Evolutionary conservation across 228 moss, liverwort and hornwort genomes (phyloP), one percentile per base, ranked within the genome.

Genomic region (Sphagnum fallax): DNA sequence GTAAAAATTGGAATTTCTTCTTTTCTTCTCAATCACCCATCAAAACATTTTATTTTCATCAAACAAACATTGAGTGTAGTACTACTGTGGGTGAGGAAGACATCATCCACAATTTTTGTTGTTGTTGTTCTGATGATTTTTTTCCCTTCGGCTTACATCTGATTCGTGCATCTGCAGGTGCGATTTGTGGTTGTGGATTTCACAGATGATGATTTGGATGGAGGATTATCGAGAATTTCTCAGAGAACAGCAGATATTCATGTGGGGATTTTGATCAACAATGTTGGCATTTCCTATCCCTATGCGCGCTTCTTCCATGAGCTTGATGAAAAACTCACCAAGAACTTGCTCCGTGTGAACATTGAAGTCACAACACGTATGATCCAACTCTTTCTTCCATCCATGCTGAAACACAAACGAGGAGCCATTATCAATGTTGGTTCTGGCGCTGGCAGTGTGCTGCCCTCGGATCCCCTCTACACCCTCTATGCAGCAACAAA

Each of bases 231-330:
- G 5, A 80, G 76, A 66, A 91, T 91, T 9, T 74, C 76, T 1
- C 73, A 79, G 68, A 76, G 65, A 53, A 83, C 84, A 0, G 71
- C 63, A 8, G 86, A 86, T 51, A 80, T 91, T 65, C 72, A 91
- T 64, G 79, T 91, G 4, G 91, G 91, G 71, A 88, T 91, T 18
- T 51, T 91, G 77, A 71, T 91, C 0, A 91, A 91, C 72, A 91
- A 86, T 58, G 88, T 91, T 14, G 91, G 91, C 13, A 65, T 91
- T 16, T 91, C 88, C 10, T 91, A 91, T 70, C 91, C 91, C 2
- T 88, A 88, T 50, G 91, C 91, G 6, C 83, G 87, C 7, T 91
- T 88, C 52, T 75, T 91, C 72, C 91, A 91, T 8, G 91, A 91
- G 67, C 74, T 91, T 71, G 91, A 91, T 60, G 70, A 61, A 47